phyloP scores from a whole-genome alignment of 495 filamentous ascomycete species.

The Lasiosphaeriaceae sp. region DNA sequence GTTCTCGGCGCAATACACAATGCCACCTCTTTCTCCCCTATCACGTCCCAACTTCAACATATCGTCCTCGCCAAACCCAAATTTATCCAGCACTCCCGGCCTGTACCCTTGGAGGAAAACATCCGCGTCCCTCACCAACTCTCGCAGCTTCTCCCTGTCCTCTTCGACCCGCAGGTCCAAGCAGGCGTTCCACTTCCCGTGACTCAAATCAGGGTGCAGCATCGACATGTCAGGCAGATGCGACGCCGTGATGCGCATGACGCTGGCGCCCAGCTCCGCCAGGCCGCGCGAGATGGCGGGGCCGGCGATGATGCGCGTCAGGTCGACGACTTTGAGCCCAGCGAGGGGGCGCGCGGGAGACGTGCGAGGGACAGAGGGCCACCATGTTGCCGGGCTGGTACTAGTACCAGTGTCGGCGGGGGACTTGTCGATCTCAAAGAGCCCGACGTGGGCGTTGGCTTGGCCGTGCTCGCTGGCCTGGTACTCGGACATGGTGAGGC shows the following conservation, averaged over 20 bases:
- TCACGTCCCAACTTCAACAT: slow-evolving; percentile 48
- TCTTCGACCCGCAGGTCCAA: slow-evolving; percentile 45
- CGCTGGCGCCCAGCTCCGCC: slow-evolving; percentile 57
- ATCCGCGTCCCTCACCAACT: slow-evolving; percentile 50
- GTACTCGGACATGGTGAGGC: not conserved
- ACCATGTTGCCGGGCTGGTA: slow-evolving; percentile 31
- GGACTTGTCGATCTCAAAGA: slow-evolving; percentile 42
- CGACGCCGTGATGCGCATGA: slow-evolving; percentile 56
- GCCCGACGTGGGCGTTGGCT: slow-evolving; percentile 24
- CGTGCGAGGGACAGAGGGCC: slow-evolving; percentile 30
- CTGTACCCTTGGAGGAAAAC: slow-evolving; percentile 58
- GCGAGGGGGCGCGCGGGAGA: slow-evolving; percentile 45
- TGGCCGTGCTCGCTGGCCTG: not conserved
- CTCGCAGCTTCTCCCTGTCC: slow-evolving; percentile 38
- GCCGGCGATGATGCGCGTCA: slow-evolving; percentile 59
- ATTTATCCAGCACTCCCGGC: slow-evolving; percentile 45
- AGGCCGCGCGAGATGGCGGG: slow-evolving; percentile 51
- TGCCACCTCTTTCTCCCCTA: slow-evolving; percentile 32
- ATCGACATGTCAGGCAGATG: slow-evolving; percentile 45
- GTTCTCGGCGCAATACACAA: slow-evolving; percentile 53
- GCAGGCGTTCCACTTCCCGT: slow-evolving; percentile 54
- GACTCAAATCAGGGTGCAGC: slow-evolving; percentile 50
- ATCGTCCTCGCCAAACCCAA: slow-evolving; percentile 46
- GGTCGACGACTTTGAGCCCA: slow-evolving; percentile 57
- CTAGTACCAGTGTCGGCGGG: slow-evolving; percentile 14